These are phyloP conservation scores for Marasmius sp. DNA, from an alignment of 1,284 basidiomycete species.

Conservation along the genomic window DNA sequence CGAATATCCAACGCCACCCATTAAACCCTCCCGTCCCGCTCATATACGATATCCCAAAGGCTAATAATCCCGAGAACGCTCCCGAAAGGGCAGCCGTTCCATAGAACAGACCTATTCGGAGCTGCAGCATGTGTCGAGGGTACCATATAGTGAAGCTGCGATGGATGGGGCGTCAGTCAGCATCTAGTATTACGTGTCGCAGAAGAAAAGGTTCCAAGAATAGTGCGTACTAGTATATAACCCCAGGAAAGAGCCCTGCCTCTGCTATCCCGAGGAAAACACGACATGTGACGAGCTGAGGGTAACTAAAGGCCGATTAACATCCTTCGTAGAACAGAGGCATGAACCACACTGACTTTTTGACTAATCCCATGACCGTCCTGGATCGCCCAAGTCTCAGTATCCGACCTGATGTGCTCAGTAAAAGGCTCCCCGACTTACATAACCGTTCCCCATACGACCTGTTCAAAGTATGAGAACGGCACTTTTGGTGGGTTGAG, in stretches of 20 bases:
- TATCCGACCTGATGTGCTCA: no score
- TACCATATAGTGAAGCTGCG: constrained; percentile 50
- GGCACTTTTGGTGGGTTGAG: not conserved
- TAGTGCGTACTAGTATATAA: constrained; percentile 56
- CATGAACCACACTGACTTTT: constrained; percentile 39
- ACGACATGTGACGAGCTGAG: constrained; percentile 58
- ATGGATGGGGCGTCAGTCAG: not conserved
- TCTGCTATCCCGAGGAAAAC: constrained; percentile 66
- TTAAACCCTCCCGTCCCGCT: constrained; percentile 37
- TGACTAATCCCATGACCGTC: constrained; percentile 67
- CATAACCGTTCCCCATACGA: constrained; percentile 51
- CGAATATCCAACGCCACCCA: constrained; percentile 56
- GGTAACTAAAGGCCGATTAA: constrained; percentile 41
- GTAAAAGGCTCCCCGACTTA: constrained; percentile 22
- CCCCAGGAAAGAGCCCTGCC: constrained; percentile 71
- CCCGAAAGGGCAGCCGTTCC: constrained; percentile 45
- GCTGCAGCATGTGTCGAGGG: constrained; percentile 47
- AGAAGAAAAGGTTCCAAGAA: no score
- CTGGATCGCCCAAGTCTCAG: constrained; percentile 27
- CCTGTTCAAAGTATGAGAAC: constrained; percentile 25
- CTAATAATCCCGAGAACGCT: constrained; percentile 48
- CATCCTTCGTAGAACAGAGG: constrained; percentile 1
- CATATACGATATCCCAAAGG: constrained; percentile 47
- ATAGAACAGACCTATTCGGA: constrained; percentile 53
- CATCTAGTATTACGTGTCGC: no score